Conservation (phyloP, 192 early-diverging fungal species). For the Haplosporangium gracile region DNA sequence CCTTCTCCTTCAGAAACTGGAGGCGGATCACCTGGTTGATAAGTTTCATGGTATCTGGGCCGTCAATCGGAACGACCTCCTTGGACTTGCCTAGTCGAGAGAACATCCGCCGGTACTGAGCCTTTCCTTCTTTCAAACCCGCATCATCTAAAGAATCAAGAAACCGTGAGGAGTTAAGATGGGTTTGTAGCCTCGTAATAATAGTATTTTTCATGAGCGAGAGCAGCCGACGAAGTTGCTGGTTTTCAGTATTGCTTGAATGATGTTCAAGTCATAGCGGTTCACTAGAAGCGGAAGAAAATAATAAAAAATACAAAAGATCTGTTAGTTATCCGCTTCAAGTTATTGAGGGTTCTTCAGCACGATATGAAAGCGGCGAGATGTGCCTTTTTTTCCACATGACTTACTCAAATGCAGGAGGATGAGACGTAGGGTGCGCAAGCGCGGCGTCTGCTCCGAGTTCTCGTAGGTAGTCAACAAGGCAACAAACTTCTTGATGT, state of each 20-base stretch:
- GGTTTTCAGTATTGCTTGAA: constrained; percentile 79
- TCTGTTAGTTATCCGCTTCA: background rate
- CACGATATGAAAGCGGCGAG: too few relatives aligned
- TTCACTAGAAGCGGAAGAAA: constrained; percentile 61
- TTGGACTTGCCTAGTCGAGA: background rate
- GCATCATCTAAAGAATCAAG: constrained; percentile 72
- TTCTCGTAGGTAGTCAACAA: constrained; percentile 83
- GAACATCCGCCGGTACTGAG: background rate
- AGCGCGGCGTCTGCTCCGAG: constrained; percentile 74
- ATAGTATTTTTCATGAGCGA: background rate
- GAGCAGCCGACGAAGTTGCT: constrained; percentile 71
- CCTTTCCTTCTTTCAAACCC: constrained; percentile 69
- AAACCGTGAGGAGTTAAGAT: background rate
- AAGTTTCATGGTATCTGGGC: background rate
- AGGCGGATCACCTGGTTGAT: background rate
- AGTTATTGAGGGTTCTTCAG: too few relatives aligned
- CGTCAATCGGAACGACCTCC: background rate
- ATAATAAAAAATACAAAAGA: background rate
- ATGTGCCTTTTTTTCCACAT: too few relatives aligned
- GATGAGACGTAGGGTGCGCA: constrained; percentile 67
- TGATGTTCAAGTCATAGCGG: constrained; percentile 81
- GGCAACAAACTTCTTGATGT: constrained; percentile 75
- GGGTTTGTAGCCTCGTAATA: background rate
- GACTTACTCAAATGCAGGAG: too few relatives aligned
- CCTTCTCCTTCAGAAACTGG: background rate